phyloP scores from a whole-genome alignment of 139 green algal species.

The Cymbomonas tetramitiformis region DNA sequence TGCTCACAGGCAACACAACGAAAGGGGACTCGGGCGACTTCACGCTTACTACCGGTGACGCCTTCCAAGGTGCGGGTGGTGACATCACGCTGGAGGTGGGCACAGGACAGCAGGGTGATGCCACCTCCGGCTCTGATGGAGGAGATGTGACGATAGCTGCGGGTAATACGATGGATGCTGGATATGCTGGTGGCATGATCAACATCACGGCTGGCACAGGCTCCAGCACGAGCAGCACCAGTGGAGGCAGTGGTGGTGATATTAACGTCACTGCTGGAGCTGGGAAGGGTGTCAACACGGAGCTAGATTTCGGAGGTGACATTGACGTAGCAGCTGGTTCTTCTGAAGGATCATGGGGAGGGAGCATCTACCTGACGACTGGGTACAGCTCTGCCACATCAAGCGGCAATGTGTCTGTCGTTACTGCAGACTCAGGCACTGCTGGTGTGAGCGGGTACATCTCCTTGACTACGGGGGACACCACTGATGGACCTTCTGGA shows the following conservation, averaged over 20 bases:
- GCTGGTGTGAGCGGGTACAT: slow-evolving; percentile 1
- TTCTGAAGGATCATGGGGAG: no score
- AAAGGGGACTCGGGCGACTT: not conserved
- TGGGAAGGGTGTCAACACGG: no score
- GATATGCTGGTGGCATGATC: no score
- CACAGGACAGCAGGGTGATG: not conserved
- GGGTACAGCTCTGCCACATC: not conserved
- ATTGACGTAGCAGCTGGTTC: no score
- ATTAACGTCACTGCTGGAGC: no score
- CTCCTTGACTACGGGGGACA: not conserved
- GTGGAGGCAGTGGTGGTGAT: no score
- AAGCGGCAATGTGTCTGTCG: slow-evolving; percentile 1
- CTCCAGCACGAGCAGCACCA: no score
- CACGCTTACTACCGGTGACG: not conserved
- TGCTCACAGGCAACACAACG: not conserved
- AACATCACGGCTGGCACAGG: no score
- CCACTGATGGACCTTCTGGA: not conserved
- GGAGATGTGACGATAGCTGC: not conserved
- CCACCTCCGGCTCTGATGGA: no score
- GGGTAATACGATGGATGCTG: not conserved
- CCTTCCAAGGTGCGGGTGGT: not conserved
- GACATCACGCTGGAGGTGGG: slow-evolving; percentile 1
- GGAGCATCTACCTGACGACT: no score
- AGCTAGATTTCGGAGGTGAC: no score
- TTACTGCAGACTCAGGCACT: not conserved